Evolutionary conservation across 768 basidiomycete genomes (phyloP).

Genomic region (Collybia sordida): DNA sequence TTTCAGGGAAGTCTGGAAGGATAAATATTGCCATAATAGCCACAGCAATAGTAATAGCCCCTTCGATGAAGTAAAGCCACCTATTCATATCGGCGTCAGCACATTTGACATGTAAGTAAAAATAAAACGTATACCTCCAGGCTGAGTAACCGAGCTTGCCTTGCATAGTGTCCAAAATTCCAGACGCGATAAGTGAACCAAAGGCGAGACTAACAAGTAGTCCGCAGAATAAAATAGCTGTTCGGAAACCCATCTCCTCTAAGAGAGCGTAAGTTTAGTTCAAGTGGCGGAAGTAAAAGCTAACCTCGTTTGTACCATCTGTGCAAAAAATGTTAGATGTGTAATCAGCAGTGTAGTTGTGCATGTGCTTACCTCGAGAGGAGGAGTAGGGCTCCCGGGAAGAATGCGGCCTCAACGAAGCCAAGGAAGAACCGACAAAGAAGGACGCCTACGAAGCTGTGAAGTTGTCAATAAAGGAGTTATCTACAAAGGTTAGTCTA

Average conservation of each 20-base stretch:
- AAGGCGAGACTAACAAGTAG: conserved; percentile 54
- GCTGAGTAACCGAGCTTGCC: conserved; percentile 46
- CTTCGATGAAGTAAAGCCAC: conserved; percentile 52
- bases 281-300: neutral
- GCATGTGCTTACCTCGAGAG: conserved; percentile 32
- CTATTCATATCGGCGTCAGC: conserved; percentile 17
- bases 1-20: conserved; percentile 28
- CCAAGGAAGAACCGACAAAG: conserved; percentile 52
- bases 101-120: neutral
- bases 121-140: conserved; percentile 39
- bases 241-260: conserved; percentile 43
- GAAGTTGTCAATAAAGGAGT: neutral
- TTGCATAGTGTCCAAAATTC: conserved; percentile 46
- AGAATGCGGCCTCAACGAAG: conserved; percentile 50
- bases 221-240: conserved; percentile 45
- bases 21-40: conserved; percentile 45
- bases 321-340: neutral
- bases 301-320: conserved; percentile 13
- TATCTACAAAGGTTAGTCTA: neutral
- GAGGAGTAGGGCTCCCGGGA: conserved; percentile 39
- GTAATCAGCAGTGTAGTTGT: neutral
- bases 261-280: neutral
- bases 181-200: conserved; percentile 49
- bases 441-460: conserved; percentile 40
- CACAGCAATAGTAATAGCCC: conserved; percentile 41